These are phyloP conservation scores for Populus euphratica DNA, from an alignment of 345 rosid species.

Conservation along the genomic window DNA sequence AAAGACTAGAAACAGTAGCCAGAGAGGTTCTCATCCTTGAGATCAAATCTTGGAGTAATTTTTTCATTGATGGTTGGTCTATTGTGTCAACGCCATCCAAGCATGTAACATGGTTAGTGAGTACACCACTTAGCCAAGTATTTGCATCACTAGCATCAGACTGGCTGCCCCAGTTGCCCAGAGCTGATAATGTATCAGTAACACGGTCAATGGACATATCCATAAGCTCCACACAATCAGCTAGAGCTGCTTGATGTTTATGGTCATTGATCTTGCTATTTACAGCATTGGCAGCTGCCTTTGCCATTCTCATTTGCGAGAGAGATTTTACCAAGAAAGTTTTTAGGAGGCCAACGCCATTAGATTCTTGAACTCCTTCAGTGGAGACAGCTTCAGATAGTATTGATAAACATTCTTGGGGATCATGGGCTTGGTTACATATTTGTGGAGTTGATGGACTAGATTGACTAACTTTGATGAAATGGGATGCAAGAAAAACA, in stretches of 20 bases:
- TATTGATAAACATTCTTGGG: background rate
- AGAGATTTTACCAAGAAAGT: constrained; percentile 6
- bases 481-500: constrained; percentile 1
- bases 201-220: constrained; percentile 9
- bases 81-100: background rate
- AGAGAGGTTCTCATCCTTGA: constrained; percentile 10
- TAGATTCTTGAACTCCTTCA: background rate
- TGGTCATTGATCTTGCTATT: background rate
- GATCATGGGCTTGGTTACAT: constrained; percentile 9
- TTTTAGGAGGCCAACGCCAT: background rate
- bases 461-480: background rate
- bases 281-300: background rate
- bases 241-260: background rate
- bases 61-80: background rate
- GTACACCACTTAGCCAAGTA: constrained; percentile 14
- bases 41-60: constrained; percentile 4
- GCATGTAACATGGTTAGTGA: constrained; percentile 18
- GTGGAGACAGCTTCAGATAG: constrained; percentile 11
- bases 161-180: background rate
- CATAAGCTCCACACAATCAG: constrained; percentile 16
- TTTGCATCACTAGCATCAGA: background rate
- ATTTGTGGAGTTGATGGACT: background rate
- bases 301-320: background rate
- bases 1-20: constrained; percentile 3
- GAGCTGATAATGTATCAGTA: background rate